Evolutionary conservation across 106 monocot genomes (phyloP), one percentile per base, ranked within the genome.

Genomic region (Narthecium ossifragum): DNA sequence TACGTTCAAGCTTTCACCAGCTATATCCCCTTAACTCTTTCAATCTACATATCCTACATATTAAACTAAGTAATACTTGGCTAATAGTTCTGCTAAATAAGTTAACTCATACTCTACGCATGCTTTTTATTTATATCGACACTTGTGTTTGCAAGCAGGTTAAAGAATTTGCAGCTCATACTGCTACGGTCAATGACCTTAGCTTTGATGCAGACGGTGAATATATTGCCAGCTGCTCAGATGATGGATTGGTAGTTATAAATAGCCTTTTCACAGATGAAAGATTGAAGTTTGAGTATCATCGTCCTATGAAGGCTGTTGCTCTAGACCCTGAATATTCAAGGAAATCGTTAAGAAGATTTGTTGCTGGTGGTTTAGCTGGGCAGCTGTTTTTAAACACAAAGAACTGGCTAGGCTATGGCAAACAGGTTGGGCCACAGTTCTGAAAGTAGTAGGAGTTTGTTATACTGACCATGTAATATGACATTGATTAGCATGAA

Each of bases 261-360:
- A 86, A 65, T 54, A 72, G 90, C 36, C 76, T 98, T 4, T 98
- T 98, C 46, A 90, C 80, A 48, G 86, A 98, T 59, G 96, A 90
- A 71, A 84, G 64, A 55, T 55, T 78, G 55, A 96, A 90, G 63
- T 86, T 96, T 64, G 96, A 86, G 51, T 96, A 90, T 63, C 78
- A 86, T 66, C 96, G 86, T 18, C 96, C 96, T n/a, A 96, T 96
- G 96, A 98, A 90, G 70, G 60, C 90, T 36, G 66, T 98, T 63
- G 83, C 96, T 61, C 49, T 98, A 38, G 90, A 98, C 39, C 96
- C 96, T 18, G 73, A 84, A 51, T 98, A 78, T 75, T 81, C 78
- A 31, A 61, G 73, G 34, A 90, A 81, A 53, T 46, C 79, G 23
- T 79, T 75, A 47, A 73, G 71, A 66, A 80, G 87, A 71, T 90